Conservation (phyloP, 345 rosid genomes). For the Eucalyptus tenuipes region DNA sequence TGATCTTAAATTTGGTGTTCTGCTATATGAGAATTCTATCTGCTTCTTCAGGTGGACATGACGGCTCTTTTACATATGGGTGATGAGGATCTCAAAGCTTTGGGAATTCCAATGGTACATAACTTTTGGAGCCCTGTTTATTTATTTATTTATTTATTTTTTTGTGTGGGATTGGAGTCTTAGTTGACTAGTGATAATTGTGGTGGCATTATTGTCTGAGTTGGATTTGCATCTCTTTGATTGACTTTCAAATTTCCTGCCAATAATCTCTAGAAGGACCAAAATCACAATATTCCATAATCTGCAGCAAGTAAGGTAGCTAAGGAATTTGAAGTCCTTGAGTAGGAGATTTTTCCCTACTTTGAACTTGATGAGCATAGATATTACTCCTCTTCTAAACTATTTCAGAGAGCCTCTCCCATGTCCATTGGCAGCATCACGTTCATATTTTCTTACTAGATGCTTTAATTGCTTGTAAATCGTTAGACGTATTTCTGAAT, state of each 20-base stretch:
- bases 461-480: not conserved
- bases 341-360: not conserved
- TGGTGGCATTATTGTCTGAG: not conserved
- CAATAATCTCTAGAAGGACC: not conserved
- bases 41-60: slow-evolving; percentile 78
- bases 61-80: slow-evolving; percentile 89
- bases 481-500: not conserved
- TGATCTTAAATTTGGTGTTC: not conserved
- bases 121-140: not conserved
- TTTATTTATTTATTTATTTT: not conserved
- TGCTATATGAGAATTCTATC: not conserved
- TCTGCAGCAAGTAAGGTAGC: not conserved
- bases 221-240: not conserved
- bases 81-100: slow-evolving; percentile 89
- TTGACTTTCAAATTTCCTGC: not conserved
- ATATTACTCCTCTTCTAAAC: not conserved
- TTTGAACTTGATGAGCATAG: not conserved
- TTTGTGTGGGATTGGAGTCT: not conserved
- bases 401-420: not conserved
- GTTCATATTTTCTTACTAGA: not conserved
- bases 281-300: not conserved
- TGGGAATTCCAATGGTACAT: slow-evolving; percentile 93
- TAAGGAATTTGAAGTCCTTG: not conserved
- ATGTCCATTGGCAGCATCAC: not conserved
- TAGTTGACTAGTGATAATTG: not conserved